These are phyloP conservation scores for Zymoseptoria crescenta DNA, from an alignment of 2,329 filamentous ascomycete genomes.

Conservation along the genomic window DNA sequence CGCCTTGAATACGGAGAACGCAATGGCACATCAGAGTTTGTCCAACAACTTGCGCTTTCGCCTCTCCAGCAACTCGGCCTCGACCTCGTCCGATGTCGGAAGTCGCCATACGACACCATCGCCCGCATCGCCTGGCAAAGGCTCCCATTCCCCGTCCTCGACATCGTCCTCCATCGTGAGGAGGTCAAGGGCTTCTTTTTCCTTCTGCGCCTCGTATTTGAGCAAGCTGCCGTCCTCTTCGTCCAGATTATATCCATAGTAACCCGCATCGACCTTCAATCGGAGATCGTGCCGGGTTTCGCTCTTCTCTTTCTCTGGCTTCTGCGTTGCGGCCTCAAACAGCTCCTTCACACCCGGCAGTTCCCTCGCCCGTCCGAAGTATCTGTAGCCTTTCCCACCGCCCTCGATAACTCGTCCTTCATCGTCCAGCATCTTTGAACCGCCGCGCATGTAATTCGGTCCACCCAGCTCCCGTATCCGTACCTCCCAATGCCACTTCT, in stretches of 20 bases:
- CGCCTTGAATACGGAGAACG: background rate
- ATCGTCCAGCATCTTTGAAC: constrained; percentile 46
- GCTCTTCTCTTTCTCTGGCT: constrained; percentile 50
- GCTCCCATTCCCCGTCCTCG: constrained; percentile 56
- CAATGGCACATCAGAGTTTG: constrained; percentile 30
- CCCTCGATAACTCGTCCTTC: constrained; percentile 49
- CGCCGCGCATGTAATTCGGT: constrained; percentile 86
- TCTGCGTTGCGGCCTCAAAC: constrained; percentile 67
- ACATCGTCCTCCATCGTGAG: constrained; percentile 46
- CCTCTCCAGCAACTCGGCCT: constrained; percentile 83
- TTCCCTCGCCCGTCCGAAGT: constrained; percentile 85
- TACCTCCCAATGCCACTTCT: constrained; percentile 99
- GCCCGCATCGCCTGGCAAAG: constrained; percentile 76
- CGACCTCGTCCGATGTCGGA: constrained; percentile 85
- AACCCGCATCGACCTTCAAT: constrained; percentile 79
- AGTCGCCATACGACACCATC: constrained; percentile 77
- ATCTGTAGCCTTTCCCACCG: constrained; percentile 84
- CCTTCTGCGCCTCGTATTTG: constrained; percentile 73
- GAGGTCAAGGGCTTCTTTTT: constrained; percentile 68
- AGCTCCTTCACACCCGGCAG: constrained; percentile 93
- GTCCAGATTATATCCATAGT: constrained; percentile 90
- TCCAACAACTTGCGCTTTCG: constrained; percentile 76
- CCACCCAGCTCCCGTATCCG: constrained; percentile 94
- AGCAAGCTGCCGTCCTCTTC: constrained; percentile 81
- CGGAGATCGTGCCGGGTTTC: constrained; percentile 61